Base-by-base conservation (phyloP, 306 rosid species). In the Cucumis cinereus region DNA sequence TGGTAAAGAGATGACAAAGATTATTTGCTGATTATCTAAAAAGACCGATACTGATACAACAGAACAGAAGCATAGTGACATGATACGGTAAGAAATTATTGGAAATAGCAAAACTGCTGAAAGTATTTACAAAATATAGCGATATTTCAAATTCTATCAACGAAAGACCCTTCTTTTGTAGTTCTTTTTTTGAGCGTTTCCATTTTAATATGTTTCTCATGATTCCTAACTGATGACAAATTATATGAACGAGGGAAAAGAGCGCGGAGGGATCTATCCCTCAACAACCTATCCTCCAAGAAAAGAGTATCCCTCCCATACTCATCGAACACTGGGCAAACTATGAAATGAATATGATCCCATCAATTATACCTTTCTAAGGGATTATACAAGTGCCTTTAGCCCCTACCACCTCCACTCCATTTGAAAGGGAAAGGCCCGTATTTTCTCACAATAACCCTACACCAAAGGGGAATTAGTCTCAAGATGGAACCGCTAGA, bases 1-100 rank as follows among this genome's bases (percentile, higher is more conserved):
- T 12, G 74, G 49, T 66, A 16, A 10, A 81, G 2, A 60, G 4
- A 43, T 47, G 61, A 24, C 54, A 45, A 10, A 56, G 53, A 24
- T 74, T 26, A 47, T 59, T 63, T 77, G 85, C 63, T 80, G 76
- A 45, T 28, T 8, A 50, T 30, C 35, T 30, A 30, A 30, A 3
- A 30, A 2, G 3, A 30, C 35, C 35, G 4, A 30, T 30, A 30
- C 35, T 30, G 35, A 30, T 30, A 30, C 35, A 30, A 30, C 33
- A 30, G 35, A 2, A 30, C 35, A 30, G 5, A 30, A 30, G 35
- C 35, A 30, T 30, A 5, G 35, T 0, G 35, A 30, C 35, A 30
- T 0, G 4, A 30, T 2, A 30, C 35, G 0, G 4, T 30, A 30
- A 30, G 4, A 30, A 30, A 30, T 30, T 30, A 30, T 30, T 30